Evolutionary conservation across 306 rosid genomes (phyloP), one percentile per base, ranked within the genome.

Genomic region (Phaseolus lunatus): DNA sequence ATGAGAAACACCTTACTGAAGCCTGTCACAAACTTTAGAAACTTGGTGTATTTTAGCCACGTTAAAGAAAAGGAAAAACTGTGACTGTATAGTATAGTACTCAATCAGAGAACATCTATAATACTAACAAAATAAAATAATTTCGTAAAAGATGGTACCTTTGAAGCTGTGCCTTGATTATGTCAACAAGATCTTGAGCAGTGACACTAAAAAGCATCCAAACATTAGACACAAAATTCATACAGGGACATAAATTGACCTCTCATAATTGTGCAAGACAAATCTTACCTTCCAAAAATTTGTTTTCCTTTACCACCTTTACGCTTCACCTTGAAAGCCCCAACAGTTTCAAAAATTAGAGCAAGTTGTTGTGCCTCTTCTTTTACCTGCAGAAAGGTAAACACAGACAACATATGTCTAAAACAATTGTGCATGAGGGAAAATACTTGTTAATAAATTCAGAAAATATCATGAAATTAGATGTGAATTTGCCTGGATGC

Each of bases 321-420:
- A 71, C 99, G 97, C 86, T 86, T 95, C 80, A 95, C 99, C 89
- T 91, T 90, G 83, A 95, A 92, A 85, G 90, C 90, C 78, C 97
- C 99, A 72, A 88, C 93, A 54, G 99, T 84, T 88, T 95, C 97
- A 72, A 92, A 90, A 61, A 91, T 85, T 48, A 75, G 80, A 73
- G 99, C 99, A 76, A 95, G 93, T 74, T 95, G 98, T 9, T 83
- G 92, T 6, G 99, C 99, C 87, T 92, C 99, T 74, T 91, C 99
- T 89, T 87, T 91, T 62, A 88, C 99, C 99, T 91, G 82, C 44
- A 80, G 65, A 74, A 41, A 74, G 23, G 67, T 70, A 62, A 80
- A 57, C 33, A 39, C 70, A 70, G 72, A 45, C 31, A 63, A 23
- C 45, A 65, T 24, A 52, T 22, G 12, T 67, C 59, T 58, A 50